Conservation (phyloP, 1,284 basidiomycete genomes). For the Phellinidium pouzarii region DNA sequence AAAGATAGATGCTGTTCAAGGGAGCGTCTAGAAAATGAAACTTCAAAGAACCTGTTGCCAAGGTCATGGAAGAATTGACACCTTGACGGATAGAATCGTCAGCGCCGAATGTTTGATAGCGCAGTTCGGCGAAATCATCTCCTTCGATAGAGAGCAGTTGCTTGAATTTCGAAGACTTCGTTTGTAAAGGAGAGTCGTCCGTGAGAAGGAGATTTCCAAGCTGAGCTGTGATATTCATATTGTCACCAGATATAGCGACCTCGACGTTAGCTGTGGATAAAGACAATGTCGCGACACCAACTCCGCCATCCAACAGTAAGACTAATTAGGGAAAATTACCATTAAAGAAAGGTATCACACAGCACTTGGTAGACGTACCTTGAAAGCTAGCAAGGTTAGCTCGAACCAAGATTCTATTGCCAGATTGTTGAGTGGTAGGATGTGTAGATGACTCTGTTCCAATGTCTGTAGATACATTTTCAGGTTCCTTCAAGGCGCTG, state of each 20-base stretch:
- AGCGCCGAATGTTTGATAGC: conserved; percentile 90
- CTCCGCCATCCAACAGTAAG: conserved; percentile 73
- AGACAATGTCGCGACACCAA: conserved; percentile 79
- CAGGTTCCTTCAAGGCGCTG: conserved; percentile 17
- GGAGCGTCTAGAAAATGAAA: conserved; percentile 87
- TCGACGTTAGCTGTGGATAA: conserved; percentile 89
- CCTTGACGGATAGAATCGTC: conserved; percentile 25
- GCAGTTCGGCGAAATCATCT: conserved; percentile 91
- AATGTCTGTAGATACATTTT: conserved; percentile 23
- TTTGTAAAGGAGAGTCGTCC: conserved; percentile 64
- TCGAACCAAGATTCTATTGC: conserved; percentile 73
- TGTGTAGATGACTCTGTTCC: conserved; percentile 19
- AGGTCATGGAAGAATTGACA: conserved; percentile 80
- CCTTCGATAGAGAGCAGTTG: conserved; percentile 93
- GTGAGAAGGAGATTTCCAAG: conserved; percentile 82
- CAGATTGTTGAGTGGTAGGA: conserved; percentile 16
- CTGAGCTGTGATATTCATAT: conserved; percentile 77
- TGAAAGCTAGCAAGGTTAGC: conserved; percentile 86
- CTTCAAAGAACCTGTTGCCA: conserved; percentile 89
- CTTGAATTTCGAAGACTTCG: conserved; percentile 68
- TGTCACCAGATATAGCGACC: conserved; percentile 69
- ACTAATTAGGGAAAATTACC: conserved; percentile 42
- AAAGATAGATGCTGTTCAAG: conserved; percentile 80
- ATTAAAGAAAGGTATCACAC: conserved; percentile 16
- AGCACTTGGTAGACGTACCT: conserved; percentile 38